Percentiles rank a stretch among this genome's conserved stretches.
phyloP scores from a whole-genome alignment of 2,329 filamentous ascomycete species.

The Paracoccidioides lutzii region DNA sequence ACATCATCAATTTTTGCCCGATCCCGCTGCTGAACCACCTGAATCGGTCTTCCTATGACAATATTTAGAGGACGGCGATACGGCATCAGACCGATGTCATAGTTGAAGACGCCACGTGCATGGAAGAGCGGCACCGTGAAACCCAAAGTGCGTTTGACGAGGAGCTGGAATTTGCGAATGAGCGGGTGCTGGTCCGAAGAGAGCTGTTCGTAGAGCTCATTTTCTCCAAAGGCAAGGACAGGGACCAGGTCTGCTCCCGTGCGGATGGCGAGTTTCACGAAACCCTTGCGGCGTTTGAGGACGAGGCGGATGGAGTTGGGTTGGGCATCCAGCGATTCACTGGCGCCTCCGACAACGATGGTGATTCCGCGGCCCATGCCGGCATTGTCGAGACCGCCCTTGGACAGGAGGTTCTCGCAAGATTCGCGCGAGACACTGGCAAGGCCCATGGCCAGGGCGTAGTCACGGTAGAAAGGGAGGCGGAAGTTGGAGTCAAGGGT shows the following conservation, averaged over 20 bases:
- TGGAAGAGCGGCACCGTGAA: conserved; percentile 89
- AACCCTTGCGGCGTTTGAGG: conserved; percentile 73
- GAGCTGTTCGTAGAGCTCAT: conserved; percentile 88
- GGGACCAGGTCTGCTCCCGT: conserved; percentile 91
- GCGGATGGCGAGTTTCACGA: conserved; percentile 83
- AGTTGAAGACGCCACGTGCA: conserved; percentile 88
- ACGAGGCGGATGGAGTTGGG: conserved; percentile 67
- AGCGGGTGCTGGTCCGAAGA: conserved; percentile 62
- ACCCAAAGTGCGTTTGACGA: conserved; percentile 73
- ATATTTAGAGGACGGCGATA: conserved; percentile 80
- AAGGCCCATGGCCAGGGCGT: conserved; percentile 77
- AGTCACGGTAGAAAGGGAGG: conserved; percentile 86
- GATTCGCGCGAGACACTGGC: conserved; percentile 82
- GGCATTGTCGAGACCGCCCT: conserved; percentile 61
- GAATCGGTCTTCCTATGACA: conserved; percentile 73
- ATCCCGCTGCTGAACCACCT: conserved; percentile 47
- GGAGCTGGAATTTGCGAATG: conserved; percentile 69
- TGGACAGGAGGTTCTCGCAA: conserved; percentile 75
- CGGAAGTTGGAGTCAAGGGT: conserved; percentile 95
- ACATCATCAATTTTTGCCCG: conserved; percentile 51
- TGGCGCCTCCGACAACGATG: conserved; percentile 84
- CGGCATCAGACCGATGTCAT: conserved; percentile 92
- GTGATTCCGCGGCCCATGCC: conserved; percentile 94
- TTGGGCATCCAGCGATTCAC: conserved; percentile 79
- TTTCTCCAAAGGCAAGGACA: conserved; percentile 86